These are phyloP conservation scores for Nowakowskiella sp. DNA, from an alignment of 192 early-diverging fungal genomes.

Conservation along the genomic window DNA sequence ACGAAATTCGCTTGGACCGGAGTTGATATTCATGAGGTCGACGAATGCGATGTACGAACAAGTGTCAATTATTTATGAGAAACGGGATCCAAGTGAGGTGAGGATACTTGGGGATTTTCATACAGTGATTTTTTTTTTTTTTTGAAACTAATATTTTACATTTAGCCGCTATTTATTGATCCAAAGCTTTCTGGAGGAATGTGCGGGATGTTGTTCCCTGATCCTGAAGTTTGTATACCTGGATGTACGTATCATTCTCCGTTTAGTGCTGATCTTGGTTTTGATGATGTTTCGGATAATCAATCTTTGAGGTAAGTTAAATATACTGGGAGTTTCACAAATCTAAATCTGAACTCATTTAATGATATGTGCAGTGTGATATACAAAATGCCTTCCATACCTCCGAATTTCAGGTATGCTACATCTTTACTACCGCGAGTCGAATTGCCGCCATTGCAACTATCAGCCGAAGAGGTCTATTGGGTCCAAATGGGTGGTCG, in stretches of 20 bases:
- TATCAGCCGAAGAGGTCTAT: constrained; percentile 27
- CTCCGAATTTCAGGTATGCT: constrained; percentile 20
- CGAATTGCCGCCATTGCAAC: constrained; percentile 10
- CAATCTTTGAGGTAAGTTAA: constrained; percentile 15
- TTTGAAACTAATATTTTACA: not conserved
- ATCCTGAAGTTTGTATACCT: constrained; percentile 36
- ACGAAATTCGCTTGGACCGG: constrained; percentile 35
- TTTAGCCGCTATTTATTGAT: constrained; percentile 20
- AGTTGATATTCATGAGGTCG: constrained; percentile 29
- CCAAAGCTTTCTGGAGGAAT: constrained; percentile 14
- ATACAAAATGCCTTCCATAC: constrained; percentile 36
- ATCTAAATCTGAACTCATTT: not conserved
- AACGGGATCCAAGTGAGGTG: not conserved
- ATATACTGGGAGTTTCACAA: not conserved
- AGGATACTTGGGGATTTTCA: not conserved
- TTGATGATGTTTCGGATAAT: constrained; percentile 33
- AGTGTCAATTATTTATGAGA: constrained; percentile 32
- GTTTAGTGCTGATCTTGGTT: constrained; percentile 16
- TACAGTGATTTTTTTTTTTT: not conserved
- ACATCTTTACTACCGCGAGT: constrained; percentile 14
- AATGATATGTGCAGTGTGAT: constrained; percentile 18
- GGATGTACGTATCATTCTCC: constrained; percentile 41
- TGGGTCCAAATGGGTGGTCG: constrained; percentile 30
- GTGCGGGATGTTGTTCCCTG: constrained; percentile 30
- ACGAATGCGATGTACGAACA: constrained; percentile 28